These are phyloP conservation scores for Senecio squalidus DNA, from an alignment of 140 eudicot species.

Conservation along the genomic window DNA sequence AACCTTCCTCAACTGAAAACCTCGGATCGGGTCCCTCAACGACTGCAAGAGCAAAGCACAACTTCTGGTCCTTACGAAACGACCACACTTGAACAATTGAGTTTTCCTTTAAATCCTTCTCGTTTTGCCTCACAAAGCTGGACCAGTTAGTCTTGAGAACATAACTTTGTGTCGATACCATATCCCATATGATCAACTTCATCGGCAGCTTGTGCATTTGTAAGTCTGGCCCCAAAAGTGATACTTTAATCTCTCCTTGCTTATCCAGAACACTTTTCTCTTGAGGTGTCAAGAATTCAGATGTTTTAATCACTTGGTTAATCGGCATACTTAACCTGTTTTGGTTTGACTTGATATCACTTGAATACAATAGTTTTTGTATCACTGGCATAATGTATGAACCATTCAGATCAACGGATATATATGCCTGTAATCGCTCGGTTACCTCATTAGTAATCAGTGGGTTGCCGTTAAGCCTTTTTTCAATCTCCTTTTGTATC, in stretches of 20 bases:
- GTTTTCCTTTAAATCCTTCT: not conserved
- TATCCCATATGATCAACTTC: slow-evolving; percentile 7
- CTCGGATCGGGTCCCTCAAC: not conserved
- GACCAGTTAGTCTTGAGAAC: slow-evolving; percentile 13
- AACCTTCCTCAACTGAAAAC: not conserved
- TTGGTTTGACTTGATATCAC: not conserved
- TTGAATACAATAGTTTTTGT: not conserved
- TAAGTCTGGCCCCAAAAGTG: slow-evolving; percentile 11
- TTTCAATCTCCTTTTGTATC: not conserved
- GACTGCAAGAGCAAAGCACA: slow-evolving; percentile 10
- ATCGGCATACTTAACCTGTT: slow-evolving; percentile 14
- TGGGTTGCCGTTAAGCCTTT: no score
- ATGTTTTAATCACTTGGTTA: slow-evolving; percentile 6
- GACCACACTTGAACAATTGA: slow-evolving; percentile 22
- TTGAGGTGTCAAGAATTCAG: slow-evolving; percentile 2
- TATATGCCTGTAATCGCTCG: not conserved
- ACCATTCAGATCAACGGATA: not conserved
- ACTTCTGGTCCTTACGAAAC: slow-evolving; percentile 4
- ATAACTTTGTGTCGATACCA: not conserved
- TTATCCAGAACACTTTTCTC: not conserved
- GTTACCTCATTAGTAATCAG: not conserved
- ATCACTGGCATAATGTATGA: slow-evolving; percentile 3
- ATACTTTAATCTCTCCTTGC: not conserved
- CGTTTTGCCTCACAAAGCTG: not conserved
- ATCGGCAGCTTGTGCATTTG: not conserved